Base-by-base conservation (phyloP, 139 green algal genomes). In the Coelastrella sp. region DNA sequence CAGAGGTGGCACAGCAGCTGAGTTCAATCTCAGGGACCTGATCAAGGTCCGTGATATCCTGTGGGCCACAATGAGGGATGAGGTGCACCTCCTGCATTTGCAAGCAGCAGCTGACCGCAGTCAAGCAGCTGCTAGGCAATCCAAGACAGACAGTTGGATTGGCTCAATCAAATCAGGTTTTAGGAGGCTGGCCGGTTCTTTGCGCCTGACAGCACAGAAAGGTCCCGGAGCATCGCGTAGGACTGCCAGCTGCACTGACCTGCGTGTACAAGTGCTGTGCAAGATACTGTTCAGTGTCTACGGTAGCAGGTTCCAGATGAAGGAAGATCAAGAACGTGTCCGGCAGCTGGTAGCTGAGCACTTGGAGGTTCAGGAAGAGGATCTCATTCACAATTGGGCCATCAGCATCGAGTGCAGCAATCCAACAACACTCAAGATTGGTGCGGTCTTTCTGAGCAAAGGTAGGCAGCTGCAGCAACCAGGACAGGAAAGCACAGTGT, bases 21-120 rank as follows among this genome's bases (percentile, higher is more conserved):
- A 69, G 37, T 88, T 90, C 77, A 90, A 90, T 71, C 57, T 90
- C 50, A 76, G 87, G 0, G 87, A 90, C 76, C 41, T 90, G 19
- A 89, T 87, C 41, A 85, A 86, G 60, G 83, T 88, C 0, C 68
- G 83, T 5, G 87, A 89, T 83, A 86, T 88, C 37, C 37, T 90
- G 17, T 79, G 4, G 1, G 51, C 71, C 32, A 87, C 69, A 27
- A 89, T 90, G 77, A 67, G n/a, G 37, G 81, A 87, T 79, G 74
- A 89, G 32, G 41, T 88, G 9, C 75, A 79, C 40, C 83, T 89
- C 60, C 83, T 86, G 40, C 48, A 81, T 3, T 53, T 86, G 17
- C 38, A 74, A 48, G 64, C 64, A 48, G 64, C 64, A 50, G 64
- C 64, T 27, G 64, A n/a, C n/a, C n/a, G n/a, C n/a, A n/a, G n/a